Conservation (phyloP, 2,329 filamentous ascomycete genomes). For the Fusarium penzigii region DNA sequence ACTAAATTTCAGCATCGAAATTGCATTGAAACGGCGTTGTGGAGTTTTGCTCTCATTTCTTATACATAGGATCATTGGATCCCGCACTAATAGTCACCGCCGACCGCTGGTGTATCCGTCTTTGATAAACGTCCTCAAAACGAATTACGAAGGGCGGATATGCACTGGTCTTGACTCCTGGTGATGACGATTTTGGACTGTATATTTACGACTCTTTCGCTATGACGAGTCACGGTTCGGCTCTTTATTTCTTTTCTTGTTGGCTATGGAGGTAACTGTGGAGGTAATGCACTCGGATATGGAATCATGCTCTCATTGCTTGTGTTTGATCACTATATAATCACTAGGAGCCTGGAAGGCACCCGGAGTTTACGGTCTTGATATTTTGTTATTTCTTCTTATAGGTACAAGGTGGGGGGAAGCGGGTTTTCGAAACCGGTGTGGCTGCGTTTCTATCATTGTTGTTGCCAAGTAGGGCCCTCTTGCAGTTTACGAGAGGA, state of each 20-base stretch:
- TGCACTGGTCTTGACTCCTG: neutral
- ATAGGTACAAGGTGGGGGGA: conserved; percentile 9
- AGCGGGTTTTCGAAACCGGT: conserved; percentile 8
- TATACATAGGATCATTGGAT: conserved; percentile 15
- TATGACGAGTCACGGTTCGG: neutral
- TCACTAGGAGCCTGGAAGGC: conserved; percentile 9
- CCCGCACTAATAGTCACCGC: conserved; percentile 23
- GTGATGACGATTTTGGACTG: neutral
- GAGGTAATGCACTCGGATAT: conserved; percentile 16
- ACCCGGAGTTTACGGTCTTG: conserved; percentile 20
- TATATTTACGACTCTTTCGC: neutral
- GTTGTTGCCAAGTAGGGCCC: conserved; percentile 14
- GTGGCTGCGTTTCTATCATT: conserved; percentile 5
- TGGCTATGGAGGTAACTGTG: neutral
- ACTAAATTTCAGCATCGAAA: conserved; percentile 31
- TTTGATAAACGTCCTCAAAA: no score
- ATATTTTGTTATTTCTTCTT: conserved; percentile 16
- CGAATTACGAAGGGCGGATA: neutral
- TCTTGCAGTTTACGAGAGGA: conserved; percentile 5
- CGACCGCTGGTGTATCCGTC: neutral
- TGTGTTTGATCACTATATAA: conserved; percentile 12
- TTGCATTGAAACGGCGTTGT: conserved; percentile 37
- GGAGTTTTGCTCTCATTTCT: conserved; percentile 26
- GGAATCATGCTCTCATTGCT: conserved; percentile 4
- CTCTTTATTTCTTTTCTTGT: neutral